Evolutionary conservation across 1,284 basidiomycete genomes (phyloP).

Genomic region (Melampsora abietis-canadensis): DNA sequence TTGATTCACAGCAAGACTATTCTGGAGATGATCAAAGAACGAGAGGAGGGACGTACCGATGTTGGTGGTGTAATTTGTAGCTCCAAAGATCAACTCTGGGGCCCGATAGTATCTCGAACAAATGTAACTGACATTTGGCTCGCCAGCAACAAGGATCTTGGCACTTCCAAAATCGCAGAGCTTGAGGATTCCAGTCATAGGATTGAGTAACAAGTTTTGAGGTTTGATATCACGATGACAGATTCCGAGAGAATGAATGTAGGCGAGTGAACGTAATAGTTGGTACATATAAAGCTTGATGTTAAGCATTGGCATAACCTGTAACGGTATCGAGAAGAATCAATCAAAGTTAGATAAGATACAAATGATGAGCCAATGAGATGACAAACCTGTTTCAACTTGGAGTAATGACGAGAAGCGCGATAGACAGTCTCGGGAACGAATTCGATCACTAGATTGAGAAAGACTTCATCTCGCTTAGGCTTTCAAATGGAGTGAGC

Average conservation of each 20-base stretch:
- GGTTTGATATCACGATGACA: constrained; percentile 97
- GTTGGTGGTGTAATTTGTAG: constrained; percentile 99
- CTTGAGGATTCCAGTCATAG: constrained; percentile 91
- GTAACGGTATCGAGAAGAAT: not conserved
- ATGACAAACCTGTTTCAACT: constrained; percentile 77
- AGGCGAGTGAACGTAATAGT: constrained; percentile 90
- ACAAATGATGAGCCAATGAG: not conserved
- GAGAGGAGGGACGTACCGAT: constrained; percentile 67
- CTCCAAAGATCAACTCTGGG: constrained; percentile 98
- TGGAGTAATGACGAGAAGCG: constrained; percentile 95
- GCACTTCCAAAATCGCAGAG: constrained; percentile 98
- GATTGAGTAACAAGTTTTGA: constrained; percentile 95
- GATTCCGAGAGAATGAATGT: constrained; percentile 91
- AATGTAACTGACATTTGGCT: constrained; percentile 99
- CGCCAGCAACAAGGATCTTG: constrained; percentile 94
- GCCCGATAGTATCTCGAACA: constrained; percentile 99
- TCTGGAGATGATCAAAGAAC: not conserved
- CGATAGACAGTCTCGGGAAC: constrained; percentile 99
- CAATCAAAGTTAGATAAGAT: not conserved
- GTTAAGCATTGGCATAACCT: constrained; percentile 95
- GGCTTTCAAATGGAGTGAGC: constrained; percentile 44
- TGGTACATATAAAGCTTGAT: constrained; percentile 99
- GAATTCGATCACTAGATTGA: constrained; percentile 98
- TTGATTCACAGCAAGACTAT: constrained; percentile 6
- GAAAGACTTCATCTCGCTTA: constrained; percentile 98